Evolutionary conservation across 176 grass and related monocot genomes (phyloP), one percentile per base, ranked within the genome.

Genomic region (Musa acuminata): DNA sequence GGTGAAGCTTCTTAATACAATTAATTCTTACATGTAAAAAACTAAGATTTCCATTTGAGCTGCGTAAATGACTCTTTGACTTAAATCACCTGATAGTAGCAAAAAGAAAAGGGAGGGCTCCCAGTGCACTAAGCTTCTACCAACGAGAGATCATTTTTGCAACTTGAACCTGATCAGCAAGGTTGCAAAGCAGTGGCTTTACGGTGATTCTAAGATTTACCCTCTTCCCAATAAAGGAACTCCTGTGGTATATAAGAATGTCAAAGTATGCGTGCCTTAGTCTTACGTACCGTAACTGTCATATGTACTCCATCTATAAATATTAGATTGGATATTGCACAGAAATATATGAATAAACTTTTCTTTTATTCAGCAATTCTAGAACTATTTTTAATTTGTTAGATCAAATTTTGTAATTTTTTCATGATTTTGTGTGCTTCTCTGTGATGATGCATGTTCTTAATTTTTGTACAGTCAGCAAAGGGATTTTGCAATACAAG

Each of bases 401-500:
- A 64, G 23, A 25, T 29, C 60, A 67, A 43, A 22, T 60, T 35
- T 71, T 17, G 64, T 49, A 62, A 19, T 14, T 53, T 59, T 43
- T 16, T 74, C 14, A 62, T 72, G 8, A 67, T 48, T 62, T 53
- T 64, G 22, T 60, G 26, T 11, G 13, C 29, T 77, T 75, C 8
- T 5, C 17, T 52, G 2, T 58, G 70, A 24, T 65, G 66, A 55
- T 26, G 26, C 22, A 77, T 8, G 22, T 43, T 85, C 60, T 78
- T 84, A 58, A 71, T 82, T 83, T 68, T 53, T 89, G 35, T 43
- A 75, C 86, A 99, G 96, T 71, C 96, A 99, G 74, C 96, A 99
- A 79, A 88, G 86, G 87, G 83, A 91, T 83, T 99, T 99, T 84
- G 84, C 88, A 78, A 80, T 91, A 64, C 96, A 99, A 89, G 86